Percentiles rank a stretch among this genome's conserved stretches.
Conservation (phyloP, 192 early-diverging fungal genomes). For the Rhizoclosmatium sp. region DNA sequence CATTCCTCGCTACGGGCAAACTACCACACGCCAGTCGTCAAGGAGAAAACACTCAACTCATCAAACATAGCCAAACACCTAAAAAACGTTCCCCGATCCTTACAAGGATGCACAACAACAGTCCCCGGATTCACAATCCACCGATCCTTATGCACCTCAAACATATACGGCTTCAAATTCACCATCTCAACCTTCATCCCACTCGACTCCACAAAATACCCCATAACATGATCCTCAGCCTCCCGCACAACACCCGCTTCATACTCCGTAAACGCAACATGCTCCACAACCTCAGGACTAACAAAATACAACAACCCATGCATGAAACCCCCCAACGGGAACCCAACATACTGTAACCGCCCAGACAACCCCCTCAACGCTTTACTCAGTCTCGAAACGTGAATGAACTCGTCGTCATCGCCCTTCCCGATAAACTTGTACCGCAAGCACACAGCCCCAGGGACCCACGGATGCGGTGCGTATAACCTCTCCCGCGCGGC, state of each 20-base stretch:
- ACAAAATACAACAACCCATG: conserved; percentile 15
- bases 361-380: too few relatives aligned
- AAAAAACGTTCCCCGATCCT: not conserved
- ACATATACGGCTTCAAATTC: not conserved
- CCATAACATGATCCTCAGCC: not conserved
- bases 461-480: not conserved
- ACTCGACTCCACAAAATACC: not conserved
- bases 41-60: too few relatives aligned
- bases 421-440: conserved; percentile 6
- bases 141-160: not conserved
- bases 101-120: not conserved
- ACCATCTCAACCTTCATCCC: not conserved
- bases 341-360: too few relatives aligned
- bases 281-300: not conserved
- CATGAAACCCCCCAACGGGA: not conserved
- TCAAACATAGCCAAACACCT: not conserved
- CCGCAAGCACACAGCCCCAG: not conserved
- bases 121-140: not conserved
- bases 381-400: not conserved
- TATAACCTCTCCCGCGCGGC: not conserved
- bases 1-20: too few relatives aligned
- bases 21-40: too few relatives aligned
- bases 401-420: conserved; percentile 11
- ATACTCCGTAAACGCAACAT: not conserved
- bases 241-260: not conserved